Base-by-base conservation (phyloP, 1,139 yeast genomes). In the Wickerhamomyces sp. region DNA sequence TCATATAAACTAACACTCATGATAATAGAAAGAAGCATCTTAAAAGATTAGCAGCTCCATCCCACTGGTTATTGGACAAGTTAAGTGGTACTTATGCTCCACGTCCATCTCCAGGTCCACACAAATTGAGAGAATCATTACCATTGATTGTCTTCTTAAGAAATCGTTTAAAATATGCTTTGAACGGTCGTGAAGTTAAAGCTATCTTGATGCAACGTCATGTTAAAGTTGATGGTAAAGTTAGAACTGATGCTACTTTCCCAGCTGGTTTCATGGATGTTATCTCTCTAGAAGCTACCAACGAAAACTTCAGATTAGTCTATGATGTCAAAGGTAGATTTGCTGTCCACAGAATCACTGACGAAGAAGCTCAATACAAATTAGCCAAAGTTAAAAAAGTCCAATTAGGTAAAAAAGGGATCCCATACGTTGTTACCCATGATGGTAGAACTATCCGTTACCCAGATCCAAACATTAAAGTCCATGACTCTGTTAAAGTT, bases 31-130 rank as follows among this genome's bases (percentile, higher is more conserved):
- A 86, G 86, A 87, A 87, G 80, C 95, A 87, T 72, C 79, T 87
- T 75, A 86, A 86, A 84, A 84, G 95, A 79, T 81, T 87, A 73
- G 95, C 95, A 69, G 97, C 97, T 73, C 99, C 99, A 81, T 86
- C 91, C 81, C 99, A 94, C 86, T 94, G 99, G 99, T 88, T 94
- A 95, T 87, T 94, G 83, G 99, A 93, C 95, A 94, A 94, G 81
- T 82, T 94, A 80, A 87, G 97, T 74, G 99, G 99, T 72, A 81
- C 90, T 71, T 93, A 93, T 75, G 99, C 99, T 63, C 99, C 99
- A 79, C 91, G 98, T 83, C 96, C 98, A 71, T 89, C 97, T 58
- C 85, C 96, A 64, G 99, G 99, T 81, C 99, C 99, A 72, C 99
- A 93, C 85, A 93, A 93, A 80, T 84, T 91, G 76, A 86, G 99